A percentile compares a stretch with the other conserved stretches of the same genome.
Conservation (phyloP, 2,329 filamentous ascomycete genomes). For the Colletotrichum karsti region DNA sequence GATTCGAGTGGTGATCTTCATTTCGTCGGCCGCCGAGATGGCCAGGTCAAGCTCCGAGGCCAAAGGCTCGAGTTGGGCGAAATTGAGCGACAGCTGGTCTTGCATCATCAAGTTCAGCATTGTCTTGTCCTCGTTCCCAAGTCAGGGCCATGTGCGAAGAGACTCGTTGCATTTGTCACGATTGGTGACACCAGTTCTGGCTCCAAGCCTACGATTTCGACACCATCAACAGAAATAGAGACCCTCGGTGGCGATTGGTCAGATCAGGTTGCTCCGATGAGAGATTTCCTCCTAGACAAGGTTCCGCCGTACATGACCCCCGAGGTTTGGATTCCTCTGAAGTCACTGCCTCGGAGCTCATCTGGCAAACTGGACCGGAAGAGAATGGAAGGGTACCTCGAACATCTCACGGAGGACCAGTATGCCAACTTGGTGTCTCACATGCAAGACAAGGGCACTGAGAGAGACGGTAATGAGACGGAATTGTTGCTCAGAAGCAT, state of each 20-base stretch:
- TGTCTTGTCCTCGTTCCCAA: slow-evolving; percentile 3
- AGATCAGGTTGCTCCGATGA: neutral
- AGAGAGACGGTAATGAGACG: neutral
- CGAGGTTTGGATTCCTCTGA: slow-evolving; percentile 51
- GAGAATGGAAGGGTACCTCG: slow-evolving; percentile 36
- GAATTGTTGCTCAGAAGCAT: neutral
- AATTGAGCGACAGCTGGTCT: slow-evolving; percentile 60
- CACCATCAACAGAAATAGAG: neutral
- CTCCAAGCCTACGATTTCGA: neutral
- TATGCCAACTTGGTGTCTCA: neutral
- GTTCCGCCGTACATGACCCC: slow-evolving; percentile 57
- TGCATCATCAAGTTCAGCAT: neutral
- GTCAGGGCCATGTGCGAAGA: slow-evolving; percentile 1
- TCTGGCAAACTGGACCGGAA: slow-evolving; percentile 59
- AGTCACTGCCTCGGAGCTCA: slow-evolving; percentile 51
- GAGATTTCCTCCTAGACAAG: slow-evolving; percentile 29
- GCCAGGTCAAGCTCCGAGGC: slow-evolving; percentile 83
- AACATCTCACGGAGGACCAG: neutral
- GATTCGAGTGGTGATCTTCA: slow-evolving; percentile 78
- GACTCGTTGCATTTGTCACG: neutral
- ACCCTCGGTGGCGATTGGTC: neutral
- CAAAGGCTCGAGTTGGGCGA: slow-evolving; percentile 83
- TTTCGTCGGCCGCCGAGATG: slow-evolving; percentile 78
- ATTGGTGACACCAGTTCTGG: neutral
- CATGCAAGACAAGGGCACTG: neutral